A percentile compares a stretch with the other conserved stretches of the same genome.
Conservation (phyloP, 768 basidiomycete species). For the Boletellus sp. region DNA sequence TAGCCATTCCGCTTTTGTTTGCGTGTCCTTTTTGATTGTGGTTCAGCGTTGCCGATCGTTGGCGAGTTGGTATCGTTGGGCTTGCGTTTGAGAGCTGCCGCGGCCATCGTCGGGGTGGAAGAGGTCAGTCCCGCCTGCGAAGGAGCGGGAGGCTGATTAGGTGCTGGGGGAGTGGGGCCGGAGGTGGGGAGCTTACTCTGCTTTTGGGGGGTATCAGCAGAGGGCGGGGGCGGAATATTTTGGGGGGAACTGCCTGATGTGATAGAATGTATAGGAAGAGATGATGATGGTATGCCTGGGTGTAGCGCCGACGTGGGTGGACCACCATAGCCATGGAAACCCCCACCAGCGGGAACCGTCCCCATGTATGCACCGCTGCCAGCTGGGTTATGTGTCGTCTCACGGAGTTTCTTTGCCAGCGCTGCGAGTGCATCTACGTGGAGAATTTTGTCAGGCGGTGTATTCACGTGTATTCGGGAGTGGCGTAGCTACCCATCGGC, state of each 20-base stretch:
- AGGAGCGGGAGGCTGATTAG: constrained; percentile 38
- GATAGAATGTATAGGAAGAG: constrained; percentile 43
- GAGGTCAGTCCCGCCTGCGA: constrained; percentile 39
- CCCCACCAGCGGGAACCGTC: constrained; percentile 14
- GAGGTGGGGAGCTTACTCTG: constrained; percentile 56
- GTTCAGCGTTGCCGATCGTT: constrained; percentile 44
- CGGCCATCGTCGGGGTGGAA: constrained; percentile 48
- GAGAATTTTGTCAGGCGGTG: constrained; percentile 17
- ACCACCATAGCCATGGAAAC: constrained; percentile 23
- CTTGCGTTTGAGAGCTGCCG: constrained; percentile 57
- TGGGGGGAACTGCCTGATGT: constrained; percentile 45
- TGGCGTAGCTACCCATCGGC: constrained; percentile 56
- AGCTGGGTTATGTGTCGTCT: constrained; percentile 13
- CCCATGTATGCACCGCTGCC: constrained; percentile 20
- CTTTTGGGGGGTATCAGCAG: constrained; percentile 58
- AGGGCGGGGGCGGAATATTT: constrained; percentile 41
- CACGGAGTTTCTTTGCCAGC: constrained; percentile 39
- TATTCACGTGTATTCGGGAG: constrained; percentile 25
- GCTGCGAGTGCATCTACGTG: constrained; percentile 42
- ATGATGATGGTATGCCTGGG: constrained; percentile 37
- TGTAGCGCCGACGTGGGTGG: constrained; percentile 46
- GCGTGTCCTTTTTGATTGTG: constrained; percentile 51
- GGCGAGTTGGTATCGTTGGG: constrained; percentile 47
- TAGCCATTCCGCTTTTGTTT: constrained; percentile 53
- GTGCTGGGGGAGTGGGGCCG: constrained; percentile 37